Evolutionary conservation across 805 yeast species (phyloP).

Genomic region (Priceomyces fermenticarens): DNA sequence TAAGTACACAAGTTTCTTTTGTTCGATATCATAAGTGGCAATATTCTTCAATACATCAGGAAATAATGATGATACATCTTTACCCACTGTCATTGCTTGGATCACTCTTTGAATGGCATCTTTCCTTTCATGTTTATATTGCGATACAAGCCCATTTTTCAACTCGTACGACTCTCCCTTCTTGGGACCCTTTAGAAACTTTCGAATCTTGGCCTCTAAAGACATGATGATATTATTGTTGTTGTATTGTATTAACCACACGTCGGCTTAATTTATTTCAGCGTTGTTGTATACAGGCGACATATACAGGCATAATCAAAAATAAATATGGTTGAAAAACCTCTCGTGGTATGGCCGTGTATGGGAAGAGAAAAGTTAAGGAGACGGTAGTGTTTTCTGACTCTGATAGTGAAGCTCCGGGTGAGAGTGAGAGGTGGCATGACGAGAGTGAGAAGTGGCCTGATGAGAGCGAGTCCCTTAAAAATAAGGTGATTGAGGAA

Average conservation of each 20-base stretch:
- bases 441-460: not conserved
- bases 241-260: constrained; percentile 1
- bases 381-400: too few species aligned
- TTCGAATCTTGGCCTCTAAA: constrained; percentile 42
- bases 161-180: constrained; percentile 87
- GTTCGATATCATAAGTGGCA: constrained; percentile 95
- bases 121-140: constrained; percentile 89
- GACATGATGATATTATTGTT: constrained; percentile 33
- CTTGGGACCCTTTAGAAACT: constrained; percentile 41
- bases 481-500: not conserved
- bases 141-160: constrained; percentile 86
- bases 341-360: too few species aligned
- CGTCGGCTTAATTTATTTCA: too few species aligned
- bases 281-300: too few species aligned
- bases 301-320: too few species aligned
- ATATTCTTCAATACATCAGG: constrained; percentile 96
- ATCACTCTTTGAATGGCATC: constrained; percentile 96
- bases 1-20: constrained; percentile 90
- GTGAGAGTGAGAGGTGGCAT: not conserved
- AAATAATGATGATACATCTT: constrained; percentile 89
- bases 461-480: constrained; percentile 9
- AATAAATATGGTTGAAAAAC: too few species aligned
- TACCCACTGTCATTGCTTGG: constrained; percentile 97
- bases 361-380: too few species aligned
- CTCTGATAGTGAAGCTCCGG: too few species aligned